Evolutionary conservation across 805 yeast species (phyloP), one percentile per base, ranked within the genome.

Genomic region (Metschnikowia continentalis): DNA sequence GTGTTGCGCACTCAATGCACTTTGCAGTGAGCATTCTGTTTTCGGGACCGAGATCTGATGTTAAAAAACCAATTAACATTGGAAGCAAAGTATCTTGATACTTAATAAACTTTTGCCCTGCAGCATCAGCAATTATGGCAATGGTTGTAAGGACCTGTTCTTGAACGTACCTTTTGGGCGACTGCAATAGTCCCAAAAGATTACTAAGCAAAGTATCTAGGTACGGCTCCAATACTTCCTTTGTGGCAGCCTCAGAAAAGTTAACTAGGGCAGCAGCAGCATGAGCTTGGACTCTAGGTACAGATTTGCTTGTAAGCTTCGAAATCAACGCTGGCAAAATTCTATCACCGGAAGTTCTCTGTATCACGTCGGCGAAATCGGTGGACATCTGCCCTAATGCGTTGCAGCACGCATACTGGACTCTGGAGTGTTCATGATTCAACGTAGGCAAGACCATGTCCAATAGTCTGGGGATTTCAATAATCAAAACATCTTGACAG

Each of bases 191-290:
- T 1, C 81, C 84, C 50, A 94, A 75, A 55, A 94, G 74, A 59
- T 88, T 86, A 33, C 82, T 77, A 51, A 94, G 75, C 61, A 94
- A 73, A 58, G 78, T 82, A 66, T 94, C 99, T 63, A 94, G 76
- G 62, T 87, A 91, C n/a, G 98, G 98, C 63, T 90, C 97, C 59
- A 94, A 73, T 10, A 84, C 81, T 54, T 88, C 96, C 63, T 89
- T 87, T 5, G 88, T 73, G 2, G 98, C 96, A 56, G 87, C 90
- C 69, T 94, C 99, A 38, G 92, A 82, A 66, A 94, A 94, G 67
- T 94, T 94, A 42, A 94, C 98, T 61, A 92, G 76, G 0, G 99
- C 99, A 47, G 99, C 99, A 40, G 99, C 97, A 15, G 97, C 98
- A 65, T 94, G 99, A 0, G 97, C 89, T 72, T 92, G 98, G 22